Base-by-base conservation (phyloP, 441 rosid species). In the Biscutella laevigata region DNA sequence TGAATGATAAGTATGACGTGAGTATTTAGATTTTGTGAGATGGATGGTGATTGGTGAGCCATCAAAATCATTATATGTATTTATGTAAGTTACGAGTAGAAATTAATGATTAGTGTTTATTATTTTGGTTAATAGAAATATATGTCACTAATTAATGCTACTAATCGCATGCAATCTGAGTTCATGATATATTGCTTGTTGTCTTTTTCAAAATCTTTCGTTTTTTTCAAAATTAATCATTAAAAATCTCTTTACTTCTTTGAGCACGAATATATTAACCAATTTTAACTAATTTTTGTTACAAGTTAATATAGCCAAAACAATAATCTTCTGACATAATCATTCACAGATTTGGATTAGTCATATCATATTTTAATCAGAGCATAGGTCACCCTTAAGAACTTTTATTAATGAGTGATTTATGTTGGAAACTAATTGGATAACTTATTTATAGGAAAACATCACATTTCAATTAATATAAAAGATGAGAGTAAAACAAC, bases 51-150 rank as follows among this genome's bases (percentile, higher is more conserved):
- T 6, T 59, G 30, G 49, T 65, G 64, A 66, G 65, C 65, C 70
- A 60, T 51, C 64, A 34, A 49, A 57, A 56, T 57, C 38, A 44
- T 37, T 65, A 57, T 46, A 49, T 64, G 63, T 49, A 16, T 39
- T 40, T 1, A n/a, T 52, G 65, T 66, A 28, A 59, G 65, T 66
- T 66, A 59, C 70, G 56, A 27, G 36, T 49, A 39, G 56, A 63
- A 28, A 7, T 52, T 43, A 44, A 58, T 66, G 50, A 52, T 52
- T 65, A 57, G 27, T 51, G 54, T 34, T 43, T 9, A 59, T 51
- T 42, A 1, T 51, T 41, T 42, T 57, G 40, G 59, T 1, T 57
- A 49, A 49, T 43, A 50, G 48, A 40, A 19, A n/a, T n/a, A 42
- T 26, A 65, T 26, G 1, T 14, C 52, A 10, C 7, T 33, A 22